Evolutionary conservation across 2,329 filamentous ascomycete genomes (phyloP), one percentile per base, ranked within the genome.

Genomic region (Clarireedia sp.): DNA sequence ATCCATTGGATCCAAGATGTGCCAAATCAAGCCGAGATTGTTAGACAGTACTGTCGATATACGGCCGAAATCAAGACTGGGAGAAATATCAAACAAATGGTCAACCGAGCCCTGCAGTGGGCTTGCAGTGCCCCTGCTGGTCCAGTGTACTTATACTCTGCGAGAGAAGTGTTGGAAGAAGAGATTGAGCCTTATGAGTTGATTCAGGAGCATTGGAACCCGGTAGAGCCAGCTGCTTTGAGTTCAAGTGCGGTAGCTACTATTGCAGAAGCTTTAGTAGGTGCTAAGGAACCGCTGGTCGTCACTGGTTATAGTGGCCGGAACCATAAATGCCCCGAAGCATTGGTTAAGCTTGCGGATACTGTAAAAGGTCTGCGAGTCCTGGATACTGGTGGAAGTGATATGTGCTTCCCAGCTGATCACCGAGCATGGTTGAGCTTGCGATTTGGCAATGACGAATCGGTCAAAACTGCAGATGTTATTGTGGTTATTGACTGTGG

Each of bases 1-100:
- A 89, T 89, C 62, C 86, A 90, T 64, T 90, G 85, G 85, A 85
- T 89, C 29, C 86, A 90, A 64, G 86, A 90, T 68, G 82, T 88
- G 2, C 86, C 82, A 0, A 86, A 90, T 63, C 86, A 90, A 68
- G 86, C 86, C 66, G 78, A 82, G 63, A 89, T 90, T 48, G 78
- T 90, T 7, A 73, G 77, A 0, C 86, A 89, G 67, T 90, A 89
- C 65, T 89, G 86, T 65, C 76, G 86, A 40, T 89, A 88, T 61
- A 75, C 79, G 0, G 83, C 76, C 2, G 86, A 90, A 68, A 81
- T 90, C 68, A 87, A 86, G 68, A 81, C 80, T 0, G 86, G 85
- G 1, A 79, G 79, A 67, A 89, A 89, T 63, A 78, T 89, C 54
- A 90, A 89, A 71, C 86, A 90, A 71, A 80, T 88, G 58, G 82